Percentiles rank a stretch among this genome's conserved stretches.
phyloP scores from a whole-genome alignment of 805 yeast species.

The Wickerhamiella alocasiicola region DNA sequence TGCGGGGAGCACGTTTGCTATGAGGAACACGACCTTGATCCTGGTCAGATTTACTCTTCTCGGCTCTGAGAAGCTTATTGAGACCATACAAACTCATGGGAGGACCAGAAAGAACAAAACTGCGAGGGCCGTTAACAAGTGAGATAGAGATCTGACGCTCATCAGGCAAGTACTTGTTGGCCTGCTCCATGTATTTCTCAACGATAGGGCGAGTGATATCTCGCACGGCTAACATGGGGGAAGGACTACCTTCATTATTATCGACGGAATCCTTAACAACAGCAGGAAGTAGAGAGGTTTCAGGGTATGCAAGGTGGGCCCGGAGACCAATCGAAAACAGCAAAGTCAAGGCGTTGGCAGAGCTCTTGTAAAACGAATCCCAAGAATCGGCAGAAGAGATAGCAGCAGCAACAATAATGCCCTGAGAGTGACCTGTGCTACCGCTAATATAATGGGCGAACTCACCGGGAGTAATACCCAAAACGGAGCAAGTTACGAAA shows the following conservation, averaged over 20 bases:
- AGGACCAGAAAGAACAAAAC: slow-evolving; percentile 92
- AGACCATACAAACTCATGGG: slow-evolving; percentile 96
- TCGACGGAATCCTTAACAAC: slow-evolving; percentile 84
- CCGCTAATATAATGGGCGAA: slow-evolving; percentile 47
- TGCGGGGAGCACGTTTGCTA: slow-evolving; percentile 86
- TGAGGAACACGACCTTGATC: slow-evolving; percentile 92
- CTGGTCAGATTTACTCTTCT: slow-evolving; percentile 86
- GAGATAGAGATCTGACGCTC: slow-evolving; percentile 88
- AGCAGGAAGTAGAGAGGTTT: slow-evolving; percentile 87
- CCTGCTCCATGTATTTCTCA: slow-evolving; percentile 62
- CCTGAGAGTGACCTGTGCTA: slow-evolving; percentile 36
- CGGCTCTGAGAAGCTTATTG: slow-evolving; percentile 80
- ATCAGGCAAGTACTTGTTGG: slow-evolving; percentile 85
- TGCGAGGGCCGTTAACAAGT: slow-evolving; percentile 88
- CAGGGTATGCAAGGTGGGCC: slow-evolving; percentile 80
- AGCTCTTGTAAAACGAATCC: slow-evolving; percentile 62
- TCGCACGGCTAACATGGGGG: slow-evolving; percentile 93
- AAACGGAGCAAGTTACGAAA: slow-evolving; percentile 70
- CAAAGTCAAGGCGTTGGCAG: slow-evolving; percentile 69
- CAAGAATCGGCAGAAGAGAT: slow-evolving; percentile 71
- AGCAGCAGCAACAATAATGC: slow-evolving; percentile 80
- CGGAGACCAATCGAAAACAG: slow-evolving; percentile 90
- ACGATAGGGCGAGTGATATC: slow-evolving; percentile 75
- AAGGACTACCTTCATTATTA: slow-evolving; percentile 90
- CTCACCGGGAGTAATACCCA: slow-evolving; percentile 85